Base-by-base conservation (phyloP, 192 early-diverging fungal species). In the Linnemannia schmuckeri region DNA sequence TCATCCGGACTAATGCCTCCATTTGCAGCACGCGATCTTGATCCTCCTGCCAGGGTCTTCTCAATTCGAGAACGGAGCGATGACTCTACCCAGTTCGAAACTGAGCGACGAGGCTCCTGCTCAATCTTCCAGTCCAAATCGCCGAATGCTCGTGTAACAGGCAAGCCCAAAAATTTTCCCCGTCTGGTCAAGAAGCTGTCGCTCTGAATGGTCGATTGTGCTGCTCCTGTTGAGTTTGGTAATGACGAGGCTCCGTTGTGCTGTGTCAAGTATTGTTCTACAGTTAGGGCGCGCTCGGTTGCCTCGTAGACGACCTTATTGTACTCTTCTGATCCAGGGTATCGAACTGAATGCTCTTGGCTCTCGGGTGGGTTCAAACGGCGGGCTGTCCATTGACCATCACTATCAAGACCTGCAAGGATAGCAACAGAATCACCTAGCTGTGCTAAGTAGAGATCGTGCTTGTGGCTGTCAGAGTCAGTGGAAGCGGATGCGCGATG, bases 121-220 rank as follows among this genome's bases (percentile, higher is more conserved):
- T 87, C 84, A 49, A 87, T 47, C 72, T 87, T 87, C 84, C 84
- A 87, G 42, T 81, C 84, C 75, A 87, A n/a, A 38, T 80, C 75
- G 18, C 84, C 84, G 66, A 87, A 87, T 4, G 84, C 79, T 8
- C 84, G 52, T 22, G 84, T 87, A 5, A 81, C 79, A 20, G 84
- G 84, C 40, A 87, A 33, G 17, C 84, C 84, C 63, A 87, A 30
- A 63, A 87, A 87, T n/a, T 63, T 74, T 57, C 84, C 84, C 0
- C 72, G 37, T 35, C 69, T 71, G 33, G 84, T 87, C 61, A 87
- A 71, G n/a, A 87, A 87, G 47, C 79, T 81, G 10, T 77, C 72
- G 7, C 73, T 75, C 13, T 54, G 40, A 44, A 44, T 47, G 66
- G 35, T 66, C 10, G 41, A 52, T 38, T 76, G 27, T 13, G 40